These are phyloP conservation scores for Aspergillus melleus DNA, from an alignment of 2,329 filamentous ascomycete species.

Conservation along the genomic window DNA sequence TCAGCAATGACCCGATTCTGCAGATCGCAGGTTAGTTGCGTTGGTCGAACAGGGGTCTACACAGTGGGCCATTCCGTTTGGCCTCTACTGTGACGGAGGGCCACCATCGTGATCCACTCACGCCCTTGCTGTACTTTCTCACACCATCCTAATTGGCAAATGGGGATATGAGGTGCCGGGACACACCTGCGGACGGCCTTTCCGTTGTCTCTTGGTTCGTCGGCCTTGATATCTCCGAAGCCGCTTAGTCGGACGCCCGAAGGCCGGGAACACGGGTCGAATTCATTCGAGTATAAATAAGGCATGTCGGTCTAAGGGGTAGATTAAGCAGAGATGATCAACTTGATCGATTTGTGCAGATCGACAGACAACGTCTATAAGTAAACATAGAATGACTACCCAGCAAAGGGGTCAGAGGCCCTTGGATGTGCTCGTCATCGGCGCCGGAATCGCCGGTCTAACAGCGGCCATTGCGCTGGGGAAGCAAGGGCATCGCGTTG, in stretches of 20 bases:
- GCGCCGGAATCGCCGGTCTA: constrained; percentile 37
- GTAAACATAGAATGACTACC: background rate
- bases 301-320: background rate
- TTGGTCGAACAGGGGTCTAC: background rate
- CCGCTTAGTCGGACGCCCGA: background rate
- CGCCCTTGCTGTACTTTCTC: background rate
- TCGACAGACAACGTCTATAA: background rate
- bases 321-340: background rate
- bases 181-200: background rate
- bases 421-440: constrained; percentile 28
- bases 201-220: background rate
- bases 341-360: too few species aligned
- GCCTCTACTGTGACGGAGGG: background rate
- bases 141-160: background rate
- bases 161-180: background rate
- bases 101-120: background rate
- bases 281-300: background rate
- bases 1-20: background rate
- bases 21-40: background rate
- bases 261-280: background rate
- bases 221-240: background rate
- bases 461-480: constrained; percentile 34
- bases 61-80: background rate
- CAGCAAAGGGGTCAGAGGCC: background rate
- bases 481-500: constrained; percentile 34